phyloP scores from a whole-genome alignment of 495 filamentous ascomycete genomes.

The Neurospora terricola region DNA sequence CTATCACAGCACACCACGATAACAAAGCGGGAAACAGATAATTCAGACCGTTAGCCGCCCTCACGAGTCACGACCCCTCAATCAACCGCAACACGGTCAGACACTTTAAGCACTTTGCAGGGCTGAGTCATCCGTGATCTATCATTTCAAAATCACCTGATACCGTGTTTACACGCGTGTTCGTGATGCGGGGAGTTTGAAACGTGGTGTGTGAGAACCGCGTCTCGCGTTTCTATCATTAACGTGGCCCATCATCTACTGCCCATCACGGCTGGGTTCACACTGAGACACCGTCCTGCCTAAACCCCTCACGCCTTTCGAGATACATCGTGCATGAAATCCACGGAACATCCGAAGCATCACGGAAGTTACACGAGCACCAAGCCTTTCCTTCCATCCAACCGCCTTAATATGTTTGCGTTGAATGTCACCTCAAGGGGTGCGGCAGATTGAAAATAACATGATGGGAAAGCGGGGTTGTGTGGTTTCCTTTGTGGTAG shows the following conservation, averaged over 20 bases:
- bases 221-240: neutral
- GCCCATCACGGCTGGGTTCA: conserved; percentile 1
- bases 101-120: neutral
- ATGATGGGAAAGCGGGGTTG: neutral
- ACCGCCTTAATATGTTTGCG: neutral
- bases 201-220: neutral
- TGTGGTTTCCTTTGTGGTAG: neutral
- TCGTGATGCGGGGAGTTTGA: conserved; percentile 6
- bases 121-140: neutral
- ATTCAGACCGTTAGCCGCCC: neutral
- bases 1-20: neutral
- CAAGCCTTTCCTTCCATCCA: neutral
- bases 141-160: conserved; percentile 8
- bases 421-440: neutral
- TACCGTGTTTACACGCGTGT: neutral
- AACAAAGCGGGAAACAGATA: neutral
- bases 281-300: neutral
- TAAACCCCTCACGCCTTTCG: neutral
- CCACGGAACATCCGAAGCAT: neutral
- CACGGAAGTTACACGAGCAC: neutral
- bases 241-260: neutral
- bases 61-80: neutral
- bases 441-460: neutral
- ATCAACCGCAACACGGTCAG: neutral
- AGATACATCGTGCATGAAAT: neutral